Percentiles rank a stretch among this genome's conserved stretches.
Evolutionary conservation across 2,329 filamentous ascomycete genomes (phyloP).

Genomic region (Colletotrichum eleusines): DNA sequence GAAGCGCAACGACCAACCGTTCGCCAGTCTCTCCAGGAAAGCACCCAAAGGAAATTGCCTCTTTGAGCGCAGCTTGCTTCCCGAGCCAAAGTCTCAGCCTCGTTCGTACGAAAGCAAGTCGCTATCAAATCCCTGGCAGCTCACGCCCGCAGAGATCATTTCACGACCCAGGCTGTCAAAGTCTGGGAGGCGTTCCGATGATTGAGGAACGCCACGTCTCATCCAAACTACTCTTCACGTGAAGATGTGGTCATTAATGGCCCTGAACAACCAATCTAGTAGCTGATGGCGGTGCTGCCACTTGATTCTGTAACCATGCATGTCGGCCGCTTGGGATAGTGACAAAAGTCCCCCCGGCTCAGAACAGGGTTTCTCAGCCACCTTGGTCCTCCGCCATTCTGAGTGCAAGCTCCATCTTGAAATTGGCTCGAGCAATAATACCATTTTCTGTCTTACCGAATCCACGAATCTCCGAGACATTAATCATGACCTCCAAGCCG

Average conservation of each 20-base stretch:
- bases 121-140: neutral
- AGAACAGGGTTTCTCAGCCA: neutral
- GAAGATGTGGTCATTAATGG: slow-evolving; percentile 2
- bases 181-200: neutral
- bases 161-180: neutral
- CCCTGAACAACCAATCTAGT: neutral
- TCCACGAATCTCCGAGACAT: slow-evolving; percentile 4
- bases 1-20: slow-evolving; percentile 39
- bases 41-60: slow-evolving; percentile 20
- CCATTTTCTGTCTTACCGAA: neutral
- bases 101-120: slow-evolving; percentile 9
- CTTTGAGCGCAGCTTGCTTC: slow-evolving; percentile 6
- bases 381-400: neutral
- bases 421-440: slow-evolving; percentile 1
- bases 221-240: slow-evolving; percentile 8
- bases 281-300: slow-evolving; percentile 6
- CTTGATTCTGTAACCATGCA: neutral
- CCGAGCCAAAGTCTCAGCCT: neutral
- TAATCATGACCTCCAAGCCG: neutral
- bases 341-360: neutral
- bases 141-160: slow-evolving; percentile 23
- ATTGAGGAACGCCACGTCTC: slow-evolving; percentile 3
- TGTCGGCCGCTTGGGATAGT: neutral
- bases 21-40: slow-evolving; percentile 23
- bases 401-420: slow-evolving; percentile 5